Conservation (phyloP, 192 early-diverging fungal species). For the Coemansia pectinata region DNA sequence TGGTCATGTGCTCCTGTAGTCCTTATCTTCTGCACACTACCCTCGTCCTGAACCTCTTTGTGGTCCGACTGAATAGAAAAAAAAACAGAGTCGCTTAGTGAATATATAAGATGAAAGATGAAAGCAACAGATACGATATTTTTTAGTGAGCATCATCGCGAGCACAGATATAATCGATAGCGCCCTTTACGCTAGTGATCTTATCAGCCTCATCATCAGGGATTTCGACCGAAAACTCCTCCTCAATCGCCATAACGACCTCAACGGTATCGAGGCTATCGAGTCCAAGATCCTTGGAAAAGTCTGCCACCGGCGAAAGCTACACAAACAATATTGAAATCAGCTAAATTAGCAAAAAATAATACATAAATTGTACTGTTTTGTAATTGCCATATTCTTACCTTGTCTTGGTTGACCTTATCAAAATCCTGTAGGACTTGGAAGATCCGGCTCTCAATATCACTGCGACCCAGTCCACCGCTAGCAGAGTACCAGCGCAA, state of each 20-base stretch:
- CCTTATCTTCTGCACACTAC: not conserved
- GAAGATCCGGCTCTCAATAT: slow-evolving; percentile 85
- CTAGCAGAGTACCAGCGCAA: slow-evolving; percentile 76
- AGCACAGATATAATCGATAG: slow-evolving; percentile 79
- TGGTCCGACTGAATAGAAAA: no score
- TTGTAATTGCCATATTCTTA: slow-evolving; percentile 44
- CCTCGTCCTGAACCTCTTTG: no score
- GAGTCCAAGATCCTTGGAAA: slow-evolving; percentile 90
- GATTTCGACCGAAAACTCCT: slow-evolving; percentile 99
- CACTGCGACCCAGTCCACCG: slow-evolving; percentile 63
- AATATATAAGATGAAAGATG: not conserved
- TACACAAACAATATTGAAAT: slow-evolving; percentile 30
- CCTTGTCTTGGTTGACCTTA: slow-evolving; percentile 92
- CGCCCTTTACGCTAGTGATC: slow-evolving; percentile 86
- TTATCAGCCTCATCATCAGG: slow-evolving; percentile 96
- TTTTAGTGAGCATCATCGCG: slow-evolving; percentile 72
- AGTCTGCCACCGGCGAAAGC: slow-evolving; percentile 82
- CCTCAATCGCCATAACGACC: slow-evolving; percentile 99
- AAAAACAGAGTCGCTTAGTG: not conserved
- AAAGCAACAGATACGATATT: not conserved
- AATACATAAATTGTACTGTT: not conserved
- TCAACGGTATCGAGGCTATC: slow-evolving; percentile 98
- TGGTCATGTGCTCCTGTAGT: not conserved
- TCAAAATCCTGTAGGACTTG: slow-evolving; percentile 92
- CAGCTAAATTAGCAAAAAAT: not conserved